Evolutionary conservation across 2,329 filamentous ascomycete species (phyloP).

Genomic region (Trichophyton simii): DNA sequence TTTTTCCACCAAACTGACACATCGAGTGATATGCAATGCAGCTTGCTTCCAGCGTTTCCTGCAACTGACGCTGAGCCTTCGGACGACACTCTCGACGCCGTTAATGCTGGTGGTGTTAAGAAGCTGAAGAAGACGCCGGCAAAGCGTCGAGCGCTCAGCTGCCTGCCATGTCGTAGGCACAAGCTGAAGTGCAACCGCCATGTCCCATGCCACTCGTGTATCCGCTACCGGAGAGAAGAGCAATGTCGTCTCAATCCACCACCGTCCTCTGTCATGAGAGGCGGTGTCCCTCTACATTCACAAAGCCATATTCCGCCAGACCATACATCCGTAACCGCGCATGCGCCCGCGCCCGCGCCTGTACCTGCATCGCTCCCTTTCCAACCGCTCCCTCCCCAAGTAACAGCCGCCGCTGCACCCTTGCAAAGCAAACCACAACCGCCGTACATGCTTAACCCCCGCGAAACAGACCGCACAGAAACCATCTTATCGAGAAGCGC

Average conservation of each 20-base stretch:
- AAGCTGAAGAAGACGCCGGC: conserved; percentile 6
- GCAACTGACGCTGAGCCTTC: conserved; percentile 1
- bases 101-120: not conserved
- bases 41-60: not conserved
- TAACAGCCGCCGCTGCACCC: not conserved
- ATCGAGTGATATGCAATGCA: not conserved
- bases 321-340: not conserved
- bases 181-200: conserved; percentile 24
- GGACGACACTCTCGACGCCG: not conserved
- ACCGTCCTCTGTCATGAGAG: conserved; percentile 14
- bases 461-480: not conserved
- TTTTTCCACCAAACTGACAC: not conserved
- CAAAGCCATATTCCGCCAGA: not conserved
- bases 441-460: not conserved
- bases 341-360: not conserved
- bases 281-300: not conserved
- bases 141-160: conserved; percentile 18
- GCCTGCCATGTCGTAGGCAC: conserved; percentile 22
- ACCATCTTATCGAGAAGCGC: not conserved
- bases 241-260: conserved; percentile 21
- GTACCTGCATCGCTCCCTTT: not conserved
- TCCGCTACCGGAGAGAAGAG: conserved; percentile 21
- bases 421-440: not conserved
- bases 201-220: conserved; percentile 23
- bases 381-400: not conserved